Evolutionary conservation across 495 filamentous ascomycete species (phyloP).

Genomic region (Penicillium cosmopolitanum): DNA sequence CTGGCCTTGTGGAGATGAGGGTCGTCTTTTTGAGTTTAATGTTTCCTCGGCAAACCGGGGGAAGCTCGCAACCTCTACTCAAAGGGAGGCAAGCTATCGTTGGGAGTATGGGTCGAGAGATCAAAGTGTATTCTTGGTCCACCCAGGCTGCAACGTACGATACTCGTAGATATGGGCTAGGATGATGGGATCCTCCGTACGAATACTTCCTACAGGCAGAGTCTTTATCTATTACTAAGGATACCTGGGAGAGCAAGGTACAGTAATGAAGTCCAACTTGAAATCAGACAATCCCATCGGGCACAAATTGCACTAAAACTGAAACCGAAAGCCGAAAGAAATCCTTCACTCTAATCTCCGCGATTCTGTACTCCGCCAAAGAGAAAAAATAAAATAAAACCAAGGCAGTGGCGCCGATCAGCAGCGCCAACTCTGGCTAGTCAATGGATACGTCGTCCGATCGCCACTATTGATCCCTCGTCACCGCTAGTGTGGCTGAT

Average conservation of each 20-base stretch:
- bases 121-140: not conserved
- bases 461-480: constrained; percentile 28
- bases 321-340: not conserved
- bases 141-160: too few relatives aligned
- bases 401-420: constrained; percentile 1
- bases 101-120: not conserved
- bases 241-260: too few relatives aligned
- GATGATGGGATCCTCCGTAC: too few relatives aligned
- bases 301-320: not conserved
- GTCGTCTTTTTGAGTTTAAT: constrained; percentile 2
- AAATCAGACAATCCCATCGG: not conserved
- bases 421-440: constrained; percentile 2
- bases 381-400: not conserved
- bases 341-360: too few relatives aligned
- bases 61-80: too few relatives aligned
- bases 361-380: not conserved
- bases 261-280: too few relatives aligned
- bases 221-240: too few relatives aligned
- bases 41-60: constrained; percentile 6
- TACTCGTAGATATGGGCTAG: too few relatives aligned
- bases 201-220: too few relatives aligned
- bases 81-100: too few relatives aligned
- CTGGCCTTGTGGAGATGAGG: not conserved
- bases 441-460: constrained; percentile 16
- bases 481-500: constrained; percentile 26